phyloP scores from a whole-genome alignment of 441 rosid species.

The Brassica balearica region DNA sequence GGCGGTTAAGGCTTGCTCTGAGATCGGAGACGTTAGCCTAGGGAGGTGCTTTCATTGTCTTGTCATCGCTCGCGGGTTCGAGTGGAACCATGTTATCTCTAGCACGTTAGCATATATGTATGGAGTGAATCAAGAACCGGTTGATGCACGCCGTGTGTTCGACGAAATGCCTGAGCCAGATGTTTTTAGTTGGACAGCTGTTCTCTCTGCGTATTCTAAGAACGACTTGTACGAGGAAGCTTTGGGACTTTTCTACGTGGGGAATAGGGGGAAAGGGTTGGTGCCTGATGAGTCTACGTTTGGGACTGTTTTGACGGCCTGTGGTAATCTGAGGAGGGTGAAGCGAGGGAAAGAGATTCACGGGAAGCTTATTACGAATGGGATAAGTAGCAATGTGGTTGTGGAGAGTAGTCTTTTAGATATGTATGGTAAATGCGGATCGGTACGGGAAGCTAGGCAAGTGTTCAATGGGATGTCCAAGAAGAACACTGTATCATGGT shows the following conservation, averaged over 20 bases:
- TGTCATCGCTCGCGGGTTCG: slow-evolving; percentile 62
- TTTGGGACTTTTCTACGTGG: slow-evolving; percentile 55
- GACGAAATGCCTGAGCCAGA: slow-evolving; percentile 80
- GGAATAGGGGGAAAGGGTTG: slow-evolving; percentile 59
- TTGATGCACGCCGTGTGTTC: slow-evolving; percentile 63
- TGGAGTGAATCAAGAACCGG: slow-evolving; percentile 56
- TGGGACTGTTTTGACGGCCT: slow-evolving; percentile 78
- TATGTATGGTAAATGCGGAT: slow-evolving; percentile 90
- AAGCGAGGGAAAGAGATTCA: slow-evolving; percentile 83
- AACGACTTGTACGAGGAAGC: slow-evolving; percentile 65
- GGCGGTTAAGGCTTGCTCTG: slow-evolving; percentile 74
- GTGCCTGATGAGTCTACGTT: slow-evolving; percentile 71
- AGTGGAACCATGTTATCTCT: slow-evolving; percentile 57
- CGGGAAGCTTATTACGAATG: slow-evolving; percentile 57
- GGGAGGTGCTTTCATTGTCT: slow-evolving; percentile 77
- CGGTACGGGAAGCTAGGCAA: slow-evolving; percentile 55
- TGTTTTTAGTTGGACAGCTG: slow-evolving; percentile 76
- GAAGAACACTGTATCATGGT: slow-evolving; percentile 75
- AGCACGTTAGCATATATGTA: slow-evolving; percentile 77
- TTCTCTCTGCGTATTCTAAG: slow-evolving; percentile 70
- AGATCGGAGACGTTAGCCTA: slow-evolving; percentile 51
- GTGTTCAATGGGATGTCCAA: slow-evolving; percentile 71
- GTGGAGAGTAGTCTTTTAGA: slow-evolving; percentile 85
- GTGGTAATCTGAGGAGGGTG: slow-evolving; percentile 71
- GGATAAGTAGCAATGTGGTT: slow-evolving; percentile 62